Percentiles rank a stretch among this genome's conserved stretches.
These are phyloP conservation scores for Closterium sp. DNA, from an alignment of 139 green algal genomes.

Conservation along the genomic window DNA sequence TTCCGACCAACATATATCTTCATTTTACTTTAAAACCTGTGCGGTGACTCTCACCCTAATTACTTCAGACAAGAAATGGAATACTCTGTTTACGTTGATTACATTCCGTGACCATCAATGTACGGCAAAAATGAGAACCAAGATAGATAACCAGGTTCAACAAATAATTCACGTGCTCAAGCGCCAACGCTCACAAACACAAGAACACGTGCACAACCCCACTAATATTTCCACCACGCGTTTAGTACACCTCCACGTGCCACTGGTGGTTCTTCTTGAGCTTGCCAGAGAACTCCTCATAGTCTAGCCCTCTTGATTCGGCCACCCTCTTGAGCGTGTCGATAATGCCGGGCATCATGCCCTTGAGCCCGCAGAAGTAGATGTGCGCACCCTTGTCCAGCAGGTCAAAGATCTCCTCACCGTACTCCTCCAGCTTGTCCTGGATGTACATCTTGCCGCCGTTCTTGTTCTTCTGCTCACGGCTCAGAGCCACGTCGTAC, in stretches of 20 bases:
- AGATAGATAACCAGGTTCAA: too few species aligned
- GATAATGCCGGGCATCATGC: slow-evolving; percentile 98
- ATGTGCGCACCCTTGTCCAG: slow-evolving; percentile 94
- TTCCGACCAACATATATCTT: too few species aligned
- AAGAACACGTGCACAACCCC: too few species aligned
- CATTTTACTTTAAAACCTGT: too few species aligned
- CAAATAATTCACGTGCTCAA: too few species aligned
- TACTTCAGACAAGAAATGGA: too few species aligned
- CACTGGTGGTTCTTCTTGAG: slow-evolving; percentile 89
- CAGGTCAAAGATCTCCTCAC: slow-evolving; percentile 95
- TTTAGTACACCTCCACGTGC: slow-evolving; percentile 95
- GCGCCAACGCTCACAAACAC: too few species aligned
- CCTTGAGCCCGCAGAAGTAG: slow-evolving; percentile 97
- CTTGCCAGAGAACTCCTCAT: slow-evolving; percentile 79
- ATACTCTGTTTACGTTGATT: too few species aligned
- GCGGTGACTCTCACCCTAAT: too few species aligned
- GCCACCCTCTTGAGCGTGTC: slow-evolving; percentile 94
- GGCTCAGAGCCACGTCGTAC: slow-evolving; percentile 92
- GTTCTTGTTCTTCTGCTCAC: slow-evolving; percentile 83
- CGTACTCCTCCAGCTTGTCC: slow-evolving; percentile 96
- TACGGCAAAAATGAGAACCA: too few species aligned
- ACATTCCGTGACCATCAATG: too few species aligned
- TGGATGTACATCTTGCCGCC: slow-evolving; percentile 97
- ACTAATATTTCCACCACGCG: background rate
- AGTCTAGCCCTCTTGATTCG: slow-evolving; percentile 81